A percentile compares a stretch with the other conserved stretches of the same genome.
phyloP scores from a whole-genome alignment of 495 filamentous ascomycete species.

The Neohortaea acidophila region DNA sequence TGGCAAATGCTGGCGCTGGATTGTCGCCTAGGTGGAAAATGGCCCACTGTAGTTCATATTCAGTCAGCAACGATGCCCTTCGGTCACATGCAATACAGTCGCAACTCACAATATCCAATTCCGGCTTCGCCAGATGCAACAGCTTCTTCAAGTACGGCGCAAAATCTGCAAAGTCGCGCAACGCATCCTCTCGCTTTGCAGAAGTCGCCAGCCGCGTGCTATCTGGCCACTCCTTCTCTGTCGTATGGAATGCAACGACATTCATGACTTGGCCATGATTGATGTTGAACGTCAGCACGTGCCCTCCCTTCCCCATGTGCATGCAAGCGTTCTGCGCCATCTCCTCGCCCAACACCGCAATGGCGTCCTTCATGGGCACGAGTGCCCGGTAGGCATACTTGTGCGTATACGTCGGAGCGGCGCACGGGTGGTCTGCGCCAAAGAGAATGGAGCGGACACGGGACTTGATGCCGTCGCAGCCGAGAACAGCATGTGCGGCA shows the following conservation, averaged over 20 bases:
- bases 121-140: too few relatives aligned
- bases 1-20: conserved; percentile 38
- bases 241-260: conserved; percentile 37
- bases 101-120: too few relatives aligned
- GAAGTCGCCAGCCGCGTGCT: too few relatives aligned
- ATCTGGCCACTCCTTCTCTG: too few relatives aligned
- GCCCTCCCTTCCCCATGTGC: conserved; percentile 36
- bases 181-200: too few relatives aligned
- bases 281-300: conserved; percentile 52
- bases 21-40: too few relatives aligned
- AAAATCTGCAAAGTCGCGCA: too few relatives aligned
- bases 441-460: conserved; percentile 34
- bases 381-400: conserved; percentile 45
- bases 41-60: too few relatives aligned
- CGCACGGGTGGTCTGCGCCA: conserved; percentile 24
- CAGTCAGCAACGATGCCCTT: too few relatives aligned
- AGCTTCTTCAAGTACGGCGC: too few relatives aligned
- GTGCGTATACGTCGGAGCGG: conserved; percentile 29
- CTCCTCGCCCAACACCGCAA: conserved; percentile 37
- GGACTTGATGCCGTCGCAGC: conserved; percentile 45
- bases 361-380: conserved; percentile 43
- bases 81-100: too few relatives aligned
- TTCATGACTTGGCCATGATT: conserved; percentile 49
- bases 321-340: conserved; percentile 31
- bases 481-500: too few relatives aligned